Percentiles rank a stretch among this genome's conserved stretches.
phyloP scores from a whole-genome alignment of 108 stramenopile species.

The Fragilaria crotonensis region DNA sequence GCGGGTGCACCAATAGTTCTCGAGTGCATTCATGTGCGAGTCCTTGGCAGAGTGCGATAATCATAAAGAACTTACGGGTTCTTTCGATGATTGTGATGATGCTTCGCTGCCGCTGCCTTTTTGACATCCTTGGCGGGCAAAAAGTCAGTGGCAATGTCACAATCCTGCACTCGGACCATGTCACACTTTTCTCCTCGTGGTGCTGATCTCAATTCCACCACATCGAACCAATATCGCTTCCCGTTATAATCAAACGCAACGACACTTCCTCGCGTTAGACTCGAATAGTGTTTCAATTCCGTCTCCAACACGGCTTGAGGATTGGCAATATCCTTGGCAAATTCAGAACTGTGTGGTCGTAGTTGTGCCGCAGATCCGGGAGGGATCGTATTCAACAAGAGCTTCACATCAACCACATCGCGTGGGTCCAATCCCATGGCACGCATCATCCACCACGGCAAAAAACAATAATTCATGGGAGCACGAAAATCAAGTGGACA shows the following conservation, averaged over 20 bases:
- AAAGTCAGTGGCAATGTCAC: conserved; percentile 82
- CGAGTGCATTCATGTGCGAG: too few relatives aligned
- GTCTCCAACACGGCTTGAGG: conserved; percentile 87
- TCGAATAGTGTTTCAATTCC: conserved; percentile 83
- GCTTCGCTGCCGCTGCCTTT: too few relatives aligned
- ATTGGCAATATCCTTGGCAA: conserved; percentile 62
- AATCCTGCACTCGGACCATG: conserved; percentile 82
- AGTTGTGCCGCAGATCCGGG: conserved; percentile 66
- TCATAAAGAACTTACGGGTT: too few relatives aligned
- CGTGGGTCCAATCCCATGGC: conserved; percentile 69
- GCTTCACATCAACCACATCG: conserved; percentile 73
- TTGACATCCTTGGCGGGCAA: conserved; percentile 59
- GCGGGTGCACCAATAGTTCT: too few relatives aligned
- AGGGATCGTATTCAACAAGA: conserved; percentile 44
- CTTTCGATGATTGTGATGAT: too few relatives aligned
- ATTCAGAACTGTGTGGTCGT: conserved; percentile 65
- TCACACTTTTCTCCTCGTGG: conserved; percentile 72
- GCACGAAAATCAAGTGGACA: conserved; percentile 91
- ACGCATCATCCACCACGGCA: conserved; percentile 87
- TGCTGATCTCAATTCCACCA: conserved; percentile 75
- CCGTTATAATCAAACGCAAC: conserved; percentile 83
- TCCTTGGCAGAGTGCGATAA: too few relatives aligned
- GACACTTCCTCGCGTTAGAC: conserved; percentile 64
- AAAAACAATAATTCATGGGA: conserved; percentile 76
- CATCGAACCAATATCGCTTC: conserved; percentile 82